Conservation (phyloP, 331 rosid species). For the Dryas integrifolia region DNA sequence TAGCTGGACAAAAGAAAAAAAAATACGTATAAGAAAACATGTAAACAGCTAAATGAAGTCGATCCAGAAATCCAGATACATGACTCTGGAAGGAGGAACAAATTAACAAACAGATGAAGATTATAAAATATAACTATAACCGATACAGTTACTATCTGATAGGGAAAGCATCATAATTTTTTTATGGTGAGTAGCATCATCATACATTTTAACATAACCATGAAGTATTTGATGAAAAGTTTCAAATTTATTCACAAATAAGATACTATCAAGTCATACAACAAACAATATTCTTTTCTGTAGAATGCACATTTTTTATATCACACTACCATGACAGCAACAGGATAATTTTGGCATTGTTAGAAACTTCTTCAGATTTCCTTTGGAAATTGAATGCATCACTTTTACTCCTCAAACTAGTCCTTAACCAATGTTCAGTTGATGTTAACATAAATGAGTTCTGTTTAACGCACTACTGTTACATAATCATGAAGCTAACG, state of each 20-base stretch:
- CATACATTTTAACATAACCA: no score
- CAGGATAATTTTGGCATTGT: no score
- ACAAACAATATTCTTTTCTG: no score
- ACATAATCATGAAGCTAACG: constrained; percentile 1
- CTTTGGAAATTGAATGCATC: not conserved
- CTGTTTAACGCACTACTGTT: not conserved
- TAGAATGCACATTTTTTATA: no score
- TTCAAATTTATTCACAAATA: no score
- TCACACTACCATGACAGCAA: not conserved
- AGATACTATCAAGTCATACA: no score
- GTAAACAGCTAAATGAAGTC: not conserved
- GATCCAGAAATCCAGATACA: not conserved
- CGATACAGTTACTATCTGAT: not conserved
- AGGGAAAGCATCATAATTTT: not conserved
- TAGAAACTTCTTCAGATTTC: no score
- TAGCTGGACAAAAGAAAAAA: constrained; percentile 37
- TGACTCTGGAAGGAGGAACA: not conserved
- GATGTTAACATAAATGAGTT: not conserved
- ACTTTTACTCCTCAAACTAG: not conserved
- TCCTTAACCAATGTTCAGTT: not conserved
- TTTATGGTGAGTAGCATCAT: not conserved
- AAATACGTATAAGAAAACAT: constrained; percentile 9
- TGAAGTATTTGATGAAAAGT: no score
- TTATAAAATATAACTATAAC: not conserved
- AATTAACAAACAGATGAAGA: constrained; percentile 5